Evolutionary conservation across 73 alveolate genomes (phyloP).

Genomic region (Paramecium pentaurelia): DNA sequence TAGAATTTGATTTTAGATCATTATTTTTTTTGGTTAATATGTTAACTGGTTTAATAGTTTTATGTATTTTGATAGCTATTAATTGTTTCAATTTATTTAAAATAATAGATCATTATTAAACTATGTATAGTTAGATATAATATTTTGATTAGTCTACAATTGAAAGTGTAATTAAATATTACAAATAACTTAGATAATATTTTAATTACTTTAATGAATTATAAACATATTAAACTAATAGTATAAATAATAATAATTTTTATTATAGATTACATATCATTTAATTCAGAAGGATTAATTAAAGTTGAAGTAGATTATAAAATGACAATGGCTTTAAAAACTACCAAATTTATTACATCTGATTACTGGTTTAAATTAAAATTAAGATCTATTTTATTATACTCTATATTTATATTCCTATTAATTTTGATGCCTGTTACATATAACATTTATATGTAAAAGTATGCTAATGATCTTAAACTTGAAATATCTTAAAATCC

Average conservation of each 20-base stretch:
- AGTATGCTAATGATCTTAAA: not conserved
- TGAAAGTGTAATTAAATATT: not conserved
- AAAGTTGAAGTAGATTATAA: not conserved
- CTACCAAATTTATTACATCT: not conserved
- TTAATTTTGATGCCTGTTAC: not conserved
- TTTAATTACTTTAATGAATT: not conserved
- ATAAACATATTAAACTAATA: not conserved
- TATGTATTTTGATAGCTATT: not conserved
- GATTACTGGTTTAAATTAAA: not conserved
- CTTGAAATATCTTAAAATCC: not conserved
- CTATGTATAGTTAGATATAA: not conserved
- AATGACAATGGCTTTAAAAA: not conserved
- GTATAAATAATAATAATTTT: not conserved
- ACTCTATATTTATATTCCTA: not conserved
- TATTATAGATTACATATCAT: not conserved
- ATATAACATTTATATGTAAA: not conserved
- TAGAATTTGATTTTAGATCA: not conserved
- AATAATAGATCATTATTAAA: not conserved
- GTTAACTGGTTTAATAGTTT: not conserved
- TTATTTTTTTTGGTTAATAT: not conserved
- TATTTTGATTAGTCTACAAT: not conserved
- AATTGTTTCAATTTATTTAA: not conserved
- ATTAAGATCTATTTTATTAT: not conserved
- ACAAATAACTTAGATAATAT: not conserved
- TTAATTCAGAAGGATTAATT: not conserved